phyloP scores from a whole-genome alignment of 805 yeast genomes.

The Candida parachauliodes region DNA sequence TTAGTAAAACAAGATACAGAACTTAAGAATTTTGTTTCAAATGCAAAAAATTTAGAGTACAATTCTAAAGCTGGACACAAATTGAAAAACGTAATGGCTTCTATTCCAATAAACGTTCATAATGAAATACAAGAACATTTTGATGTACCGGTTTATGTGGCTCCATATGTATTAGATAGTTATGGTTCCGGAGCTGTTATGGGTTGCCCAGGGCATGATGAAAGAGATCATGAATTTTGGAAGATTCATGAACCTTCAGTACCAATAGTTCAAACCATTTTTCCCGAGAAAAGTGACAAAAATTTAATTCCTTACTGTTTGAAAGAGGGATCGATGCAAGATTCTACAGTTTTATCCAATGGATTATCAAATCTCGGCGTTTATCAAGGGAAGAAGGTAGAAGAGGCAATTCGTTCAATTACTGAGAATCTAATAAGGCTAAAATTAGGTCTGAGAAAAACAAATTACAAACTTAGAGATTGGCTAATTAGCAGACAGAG shows the following conservation, averaged over 20 bases:
- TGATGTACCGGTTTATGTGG: conserved; percentile 73
- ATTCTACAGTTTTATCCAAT: conserved; percentile 19
- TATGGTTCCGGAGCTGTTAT: conserved; percentile 95
- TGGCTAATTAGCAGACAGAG: conserved; percentile 95
- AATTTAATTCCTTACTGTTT: conserved; percentile 44
- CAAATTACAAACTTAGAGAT: conserved; percentile 71
- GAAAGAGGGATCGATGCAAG: conserved; percentile 40
- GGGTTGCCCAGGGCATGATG: conserved; percentile 97
- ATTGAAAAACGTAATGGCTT: conserved; percentile 40
- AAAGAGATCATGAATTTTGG: conserved; percentile 84
- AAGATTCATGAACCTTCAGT: conserved; percentile 47
- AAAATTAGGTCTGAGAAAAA: conserved; percentile 44
- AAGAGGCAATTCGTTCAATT: conserved; percentile 51
- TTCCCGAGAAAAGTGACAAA: conserved; percentile 32
- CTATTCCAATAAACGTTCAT: conserved; percentile 55
- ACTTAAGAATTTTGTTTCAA: conserved; percentile 49
- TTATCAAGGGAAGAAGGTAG: conserved; percentile 46
- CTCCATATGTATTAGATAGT: conserved; percentile 81
- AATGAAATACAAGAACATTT: conserved; percentile 14
- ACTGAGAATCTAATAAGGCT: conserved; percentile 34
- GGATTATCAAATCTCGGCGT: conserved; percentile 28
- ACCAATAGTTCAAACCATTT: conserved; percentile 44
- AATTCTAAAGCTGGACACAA: conserved; percentile 52
- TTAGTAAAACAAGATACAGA: conserved; percentile 34
- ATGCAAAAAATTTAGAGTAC: conserved; percentile 37